Conservation (phyloP, 1,139 yeast species). For the Blastobotrys petasosporus region DNA sequence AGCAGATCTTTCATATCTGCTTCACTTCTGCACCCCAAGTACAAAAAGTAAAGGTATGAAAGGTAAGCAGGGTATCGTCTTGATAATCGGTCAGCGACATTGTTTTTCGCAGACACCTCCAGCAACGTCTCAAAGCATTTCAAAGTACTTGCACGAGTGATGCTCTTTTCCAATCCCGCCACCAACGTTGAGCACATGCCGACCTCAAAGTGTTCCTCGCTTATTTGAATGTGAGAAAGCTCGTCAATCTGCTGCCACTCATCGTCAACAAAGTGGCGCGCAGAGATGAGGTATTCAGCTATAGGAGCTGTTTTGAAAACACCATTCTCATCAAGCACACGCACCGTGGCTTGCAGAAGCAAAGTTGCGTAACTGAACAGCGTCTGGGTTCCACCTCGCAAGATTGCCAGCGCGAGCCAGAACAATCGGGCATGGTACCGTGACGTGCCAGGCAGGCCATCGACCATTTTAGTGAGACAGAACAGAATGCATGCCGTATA, state of each 20-base stretch:
- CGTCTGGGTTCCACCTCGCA: constrained; percentile 27
- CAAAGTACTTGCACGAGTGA: constrained; percentile 53
- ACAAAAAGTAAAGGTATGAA: constrained; percentile 52
- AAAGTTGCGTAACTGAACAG: constrained; percentile 25
- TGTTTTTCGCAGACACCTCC: constrained; percentile 41
- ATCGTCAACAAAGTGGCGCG: constrained; percentile 40
- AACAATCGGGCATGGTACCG: constrained; percentile 52
- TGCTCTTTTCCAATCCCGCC: constrained; percentile 61
- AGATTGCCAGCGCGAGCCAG: constrained; percentile 53
- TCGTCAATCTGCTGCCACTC: constrained; percentile 45
- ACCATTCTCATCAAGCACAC: constrained; percentile 27
- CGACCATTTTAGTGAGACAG: constrained; percentile 51
- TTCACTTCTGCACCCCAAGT: constrained; percentile 45
- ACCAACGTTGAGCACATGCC: constrained; percentile 48
- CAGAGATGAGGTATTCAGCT: constrained; percentile 35
- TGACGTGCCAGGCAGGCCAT: constrained; percentile 55
- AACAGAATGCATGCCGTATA: constrained; percentile 34
- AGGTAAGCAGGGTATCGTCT: constrained; percentile 23
- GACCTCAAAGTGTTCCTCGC: constrained; percentile 46
- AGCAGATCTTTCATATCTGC: constrained; percentile 43
- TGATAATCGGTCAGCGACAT: constrained; percentile 17
- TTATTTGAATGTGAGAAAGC: constrained; percentile 39
- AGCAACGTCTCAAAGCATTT: constrained; percentile 47
- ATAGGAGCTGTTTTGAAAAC: constrained; percentile 24
- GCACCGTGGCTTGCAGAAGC: constrained; percentile 26